Evolutionary conservation across 345 rosid species (phyloP), one percentile per base, ranked within the genome.

Genomic region (Euclidium syriacum): DNA sequence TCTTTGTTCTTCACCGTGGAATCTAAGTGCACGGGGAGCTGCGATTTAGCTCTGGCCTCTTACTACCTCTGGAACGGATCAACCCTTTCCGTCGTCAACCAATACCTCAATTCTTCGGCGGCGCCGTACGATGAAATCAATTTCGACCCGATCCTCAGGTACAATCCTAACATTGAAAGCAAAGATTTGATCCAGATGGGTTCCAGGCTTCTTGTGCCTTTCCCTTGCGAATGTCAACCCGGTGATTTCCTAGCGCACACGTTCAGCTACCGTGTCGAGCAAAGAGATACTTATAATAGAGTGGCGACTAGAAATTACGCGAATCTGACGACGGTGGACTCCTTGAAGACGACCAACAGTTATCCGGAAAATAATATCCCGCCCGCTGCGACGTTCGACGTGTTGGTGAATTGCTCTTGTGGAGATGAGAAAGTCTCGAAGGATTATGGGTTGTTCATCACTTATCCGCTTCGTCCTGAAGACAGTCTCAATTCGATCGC

Each of bases 351-450:
- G 11, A 58, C 56, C 24, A 89, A 89, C 38, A 0, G 2, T 15
- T 83, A 73, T 58, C 48, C 56, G 6, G 35, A 55, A 6, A 32
- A 0, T 4, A 67, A 32, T 3, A 84, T 89, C 23, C 96, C 89
- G 6, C 68, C 18, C 10, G 1, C 34, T 11, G 77, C 73, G 9
- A 49, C 24, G 44, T 60, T 89, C 12, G 71, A 79, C 11, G 96
- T 89, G 11, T 73, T 72, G 3, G 95, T 89, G 46, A 89, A 81
- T 36, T 89, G 95, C 48, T 86, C 91, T 19, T 86, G 96, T 50
- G 96, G 95, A 18, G 38, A 81, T 25, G 65, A 69, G 20, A 6
- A 9, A 0, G 73, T 86, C 34, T 83, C 89, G 0, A 74, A 73
- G 63, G 76, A 74, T 0, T 86, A 78, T 40, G 91, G 95, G 9